phyloP scores from a whole-genome alignment of 2,329 filamentous ascomycete species.

The Talaromyces atroroseus region DNA sequence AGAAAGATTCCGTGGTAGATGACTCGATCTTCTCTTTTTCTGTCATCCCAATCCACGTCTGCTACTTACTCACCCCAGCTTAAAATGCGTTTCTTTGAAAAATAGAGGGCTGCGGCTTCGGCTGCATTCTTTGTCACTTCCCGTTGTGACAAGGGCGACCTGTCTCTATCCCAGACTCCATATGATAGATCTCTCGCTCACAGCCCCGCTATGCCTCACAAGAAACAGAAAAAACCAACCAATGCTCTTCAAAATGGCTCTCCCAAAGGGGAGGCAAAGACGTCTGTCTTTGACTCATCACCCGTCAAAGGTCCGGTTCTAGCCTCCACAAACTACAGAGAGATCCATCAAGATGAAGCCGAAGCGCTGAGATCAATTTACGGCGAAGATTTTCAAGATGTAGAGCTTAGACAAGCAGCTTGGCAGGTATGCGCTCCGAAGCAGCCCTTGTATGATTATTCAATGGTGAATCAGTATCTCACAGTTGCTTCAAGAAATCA shows the following conservation, averaged over 20 bases:
- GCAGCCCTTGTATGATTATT: not conserved
- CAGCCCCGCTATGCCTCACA: slow-evolving; percentile 41
- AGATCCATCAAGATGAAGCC: slow-evolving; percentile 82
- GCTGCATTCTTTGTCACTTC: slow-evolving; percentile 35
- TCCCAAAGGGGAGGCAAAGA: slow-evolving; percentile 33
- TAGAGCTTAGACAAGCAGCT: slow-evolving; percentile 63
- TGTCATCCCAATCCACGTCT: not conserved
- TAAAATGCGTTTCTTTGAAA: slow-evolving; percentile 25
- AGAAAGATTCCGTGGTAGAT: not conserved
- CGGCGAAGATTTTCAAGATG: slow-evolving; percentile 75
- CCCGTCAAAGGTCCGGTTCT: slow-evolving; percentile 28
- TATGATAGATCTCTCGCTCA: slow-evolving; percentile 22
- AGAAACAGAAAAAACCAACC: slow-evolving; percentile 38
- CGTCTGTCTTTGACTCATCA: slow-evolving; percentile 23
- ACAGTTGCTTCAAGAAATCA: slow-evolving; percentile 54
- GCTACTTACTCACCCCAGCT: slow-evolving; percentile 2
- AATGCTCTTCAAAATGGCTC: slow-evolving; percentile 29
- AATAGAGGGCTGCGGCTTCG: slow-evolving; percentile 41
- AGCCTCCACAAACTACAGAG: slow-evolving; percentile 61
- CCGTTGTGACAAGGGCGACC: slow-evolving; percentile 24
- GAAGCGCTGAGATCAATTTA: slow-evolving; percentile 83
- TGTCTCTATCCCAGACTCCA: slow-evolving; percentile 18
- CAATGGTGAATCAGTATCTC: not conserved
- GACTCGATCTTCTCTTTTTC: not conserved
- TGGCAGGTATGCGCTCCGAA: slow-evolving; percentile 65